Base-by-base conservation (phyloP, 202 grass and related monocot species). In the Carex sylvatica region DNA sequence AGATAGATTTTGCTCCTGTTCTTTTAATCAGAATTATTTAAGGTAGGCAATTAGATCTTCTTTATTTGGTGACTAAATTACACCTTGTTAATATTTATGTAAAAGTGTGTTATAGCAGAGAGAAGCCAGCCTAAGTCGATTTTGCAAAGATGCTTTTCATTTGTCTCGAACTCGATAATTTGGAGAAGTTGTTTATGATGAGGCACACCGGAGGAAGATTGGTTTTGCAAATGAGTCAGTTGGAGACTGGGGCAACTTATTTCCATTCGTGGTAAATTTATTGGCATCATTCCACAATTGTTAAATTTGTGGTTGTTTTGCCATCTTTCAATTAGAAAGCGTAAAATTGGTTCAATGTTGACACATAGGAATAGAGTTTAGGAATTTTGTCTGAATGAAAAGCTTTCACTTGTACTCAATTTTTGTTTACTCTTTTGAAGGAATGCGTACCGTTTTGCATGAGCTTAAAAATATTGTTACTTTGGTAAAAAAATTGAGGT, bases 1-100 rank as follows among this genome's bases (percentile, higher is more conserved):
- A 88, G 66, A 52, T 88, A 84, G 74, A 44, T 33, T 54, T 19
- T 56, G 51, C 3, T 38, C 53, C 26, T 59, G 3, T 20, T 77
- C 15, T 47, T 69, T 71, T 49, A 47, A 49, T 72, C 4, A 47
- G 1, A 58, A 59, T 24, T 13, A 59, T 75, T 11, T 77, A 2
- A 58, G 74, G 74, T 72, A 72, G 33, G 74, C 9, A 6, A 19
- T 36, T 54, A 31, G 22, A 30, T 18, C 53, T 70, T 30, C 23
- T 53, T 38, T 28, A 55, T 19, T 59, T 77, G 54, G 20, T 59
- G 24, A 59, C 26, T 10, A 36, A 19, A 76, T 76, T 14, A 5
- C 16, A 12, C 52, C 16, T 10, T 77, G 38, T 70, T 20, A 19
- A 30, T 59, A 19, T 36, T 77, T 31, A 18, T 59, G 35, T 59